phyloP scores from a whole-genome alignment of 83 land plant genomes.

The Diphasiastrum complanatum region DNA sequence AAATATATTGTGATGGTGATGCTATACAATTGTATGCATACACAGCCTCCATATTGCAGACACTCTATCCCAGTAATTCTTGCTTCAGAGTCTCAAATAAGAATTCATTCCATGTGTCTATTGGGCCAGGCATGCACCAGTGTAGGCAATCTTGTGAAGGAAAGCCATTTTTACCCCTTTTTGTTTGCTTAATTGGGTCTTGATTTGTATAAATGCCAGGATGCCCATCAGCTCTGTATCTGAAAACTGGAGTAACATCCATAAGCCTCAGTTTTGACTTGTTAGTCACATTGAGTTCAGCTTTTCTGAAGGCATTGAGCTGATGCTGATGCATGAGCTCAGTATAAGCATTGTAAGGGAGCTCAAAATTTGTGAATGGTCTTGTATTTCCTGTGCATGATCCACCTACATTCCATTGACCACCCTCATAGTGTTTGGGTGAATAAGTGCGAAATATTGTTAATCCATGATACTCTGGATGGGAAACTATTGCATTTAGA shows the following conservation, averaged over 20 bases:
- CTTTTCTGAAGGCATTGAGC: conserved; percentile 47
- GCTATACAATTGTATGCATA: too few relatives aligned
- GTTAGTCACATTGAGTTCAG: conserved; percentile 28
- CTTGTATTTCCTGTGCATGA: conserved; percentile 81
- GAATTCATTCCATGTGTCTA: conserved; percentile 86
- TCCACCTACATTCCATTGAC: conserved; percentile 90
- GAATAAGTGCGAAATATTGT: conserved; percentile 71
- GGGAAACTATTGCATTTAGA: conserved; percentile 42
- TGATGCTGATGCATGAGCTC: conserved; percentile 57
- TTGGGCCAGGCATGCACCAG: conserved; percentile 99
- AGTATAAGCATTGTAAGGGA: conserved; percentile 48
- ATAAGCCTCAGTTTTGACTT: conserved; percentile 40
- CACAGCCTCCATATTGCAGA: too few relatives aligned
- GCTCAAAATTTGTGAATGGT: conserved; percentile 36
- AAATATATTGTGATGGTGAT: too few relatives aligned
- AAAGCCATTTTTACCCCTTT: conserved; percentile 53
- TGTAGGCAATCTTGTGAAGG: conserved; percentile 95
- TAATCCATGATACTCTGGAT: conserved; percentile 69
- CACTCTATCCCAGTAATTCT: too few relatives aligned
- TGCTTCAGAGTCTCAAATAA: conserved; percentile 56
- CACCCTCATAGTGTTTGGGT: conserved; percentile 91
- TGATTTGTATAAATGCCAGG: conserved; percentile 81
- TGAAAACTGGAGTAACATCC: conserved; percentile 60
- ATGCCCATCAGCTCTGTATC: conserved; percentile 76
- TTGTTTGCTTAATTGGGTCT: conserved; percentile 64